Percentiles rank a stretch among this genome's conserved stretches.
These are phyloP conservation scores for Trypanosoma caninum DNA, from an alignment of 208 protist species.

Conservation along the genomic window DNA sequence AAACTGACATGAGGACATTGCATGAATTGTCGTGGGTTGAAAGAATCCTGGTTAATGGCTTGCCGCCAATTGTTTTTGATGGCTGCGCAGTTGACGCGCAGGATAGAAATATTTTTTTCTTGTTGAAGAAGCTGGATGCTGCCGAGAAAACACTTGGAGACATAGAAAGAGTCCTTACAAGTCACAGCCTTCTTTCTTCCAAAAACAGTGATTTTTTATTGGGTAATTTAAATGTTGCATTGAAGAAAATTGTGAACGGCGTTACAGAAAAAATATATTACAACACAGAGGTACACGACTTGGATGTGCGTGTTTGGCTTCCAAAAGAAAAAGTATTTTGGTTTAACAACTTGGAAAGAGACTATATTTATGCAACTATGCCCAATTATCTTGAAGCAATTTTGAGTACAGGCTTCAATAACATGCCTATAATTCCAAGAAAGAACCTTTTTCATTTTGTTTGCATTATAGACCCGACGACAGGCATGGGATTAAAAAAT, in stretches of 20 bases:
- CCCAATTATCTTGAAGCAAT: conserved; percentile 2
- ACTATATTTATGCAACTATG: conserved; percentile 36
- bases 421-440: conserved; percentile 29
- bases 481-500: conserved; percentile 1
- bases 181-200: background rate
- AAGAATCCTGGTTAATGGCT: conserved; percentile 16
- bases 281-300: background rate
- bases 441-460: conserved; percentile 77
- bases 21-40: conserved; percentile 16
- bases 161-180: conserved; percentile 18
- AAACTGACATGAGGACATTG: conserved; percentile 20
- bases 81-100: conserved; percentile 29
- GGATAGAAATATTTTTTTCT: conserved; percentile 40
- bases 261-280: background rate
- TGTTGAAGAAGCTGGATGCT: conserved; percentile 39
- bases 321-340: conserved; percentile 31
- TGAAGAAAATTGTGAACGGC: background rate
- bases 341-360: conserved; percentile 81
- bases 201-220: background rate
- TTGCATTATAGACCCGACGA: conserved; percentile 55
- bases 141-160: conserved; percentile 29
- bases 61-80: conserved; percentile 40
- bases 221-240: background rate
- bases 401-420: background rate
- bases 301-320: conserved; percentile 21